These are phyloP conservation scores for Brassica cretica DNA, from an alignment of 345 rosid genomes.

Conservation along the genomic window DNA sequence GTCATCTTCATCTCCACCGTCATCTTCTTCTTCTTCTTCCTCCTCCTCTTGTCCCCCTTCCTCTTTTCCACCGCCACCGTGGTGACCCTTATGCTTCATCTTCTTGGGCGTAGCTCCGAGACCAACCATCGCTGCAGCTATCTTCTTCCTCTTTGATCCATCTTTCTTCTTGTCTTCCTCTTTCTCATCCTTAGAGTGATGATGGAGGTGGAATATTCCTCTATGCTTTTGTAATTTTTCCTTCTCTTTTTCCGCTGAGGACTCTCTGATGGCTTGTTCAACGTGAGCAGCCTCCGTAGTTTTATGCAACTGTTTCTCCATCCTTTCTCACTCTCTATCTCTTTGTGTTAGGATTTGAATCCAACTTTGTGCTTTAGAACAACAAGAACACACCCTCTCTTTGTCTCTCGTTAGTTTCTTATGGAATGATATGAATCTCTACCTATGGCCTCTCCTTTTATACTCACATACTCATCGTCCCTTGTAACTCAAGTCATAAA, in stretches of 20 bases:
- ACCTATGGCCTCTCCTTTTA: too few relatives aligned
- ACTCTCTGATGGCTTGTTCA: conserved; percentile 15
- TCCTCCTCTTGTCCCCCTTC: not conserved
- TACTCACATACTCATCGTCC: too few relatives aligned
- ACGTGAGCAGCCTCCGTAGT: conserved; percentile 22
- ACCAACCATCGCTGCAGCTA: conserved; percentile 36
- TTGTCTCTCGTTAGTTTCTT: too few relatives aligned
- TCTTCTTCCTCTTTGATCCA: conserved; percentile 40
- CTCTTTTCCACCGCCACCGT: conserved; percentile 1
- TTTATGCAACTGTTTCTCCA: conserved; percentile 26
- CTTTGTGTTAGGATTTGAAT: too few relatives aligned
- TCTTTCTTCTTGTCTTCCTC: conserved; percentile 36
- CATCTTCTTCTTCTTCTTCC: not conserved
- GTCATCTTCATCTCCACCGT: too few relatives aligned
- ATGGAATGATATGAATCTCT: too few relatives aligned
- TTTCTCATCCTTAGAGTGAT: conserved; percentile 32
- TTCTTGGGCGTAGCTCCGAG: conserved; percentile 31
- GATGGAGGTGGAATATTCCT: conserved; percentile 34
- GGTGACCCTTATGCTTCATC: conserved; percentile 17
- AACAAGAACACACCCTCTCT: too few relatives aligned
- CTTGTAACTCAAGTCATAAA: not conserved
- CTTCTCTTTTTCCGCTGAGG: conserved; percentile 12
- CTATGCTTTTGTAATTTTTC: conserved; percentile 30
- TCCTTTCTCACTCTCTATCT: not conserved
- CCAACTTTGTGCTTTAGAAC: too few relatives aligned